Conservation (phyloP, 768 basidiomycete species). For the Mycena indigotica region DNA sequence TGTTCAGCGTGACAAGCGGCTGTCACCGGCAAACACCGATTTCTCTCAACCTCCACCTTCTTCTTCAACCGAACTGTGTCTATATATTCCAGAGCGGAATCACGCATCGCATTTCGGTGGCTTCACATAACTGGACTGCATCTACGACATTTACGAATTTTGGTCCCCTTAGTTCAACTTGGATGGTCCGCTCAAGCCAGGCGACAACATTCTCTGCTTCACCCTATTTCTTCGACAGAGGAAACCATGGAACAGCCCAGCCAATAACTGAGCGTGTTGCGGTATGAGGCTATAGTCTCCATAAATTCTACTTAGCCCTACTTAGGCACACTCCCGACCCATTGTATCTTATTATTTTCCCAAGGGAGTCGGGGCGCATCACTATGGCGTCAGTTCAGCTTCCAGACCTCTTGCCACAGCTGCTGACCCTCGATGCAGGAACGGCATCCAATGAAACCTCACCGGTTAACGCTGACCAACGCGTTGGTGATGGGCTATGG, state of each 20-base stretch:
- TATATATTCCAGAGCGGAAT: no score
- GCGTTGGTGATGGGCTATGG: conserved; percentile 95
- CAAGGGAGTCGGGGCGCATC: conserved; percentile 89
- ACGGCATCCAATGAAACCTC: conserved; percentile 98
- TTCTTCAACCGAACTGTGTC: background rate
- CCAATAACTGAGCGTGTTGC: conserved; percentile 80
- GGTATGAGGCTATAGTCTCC: conserved; percentile 43
- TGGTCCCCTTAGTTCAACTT: background rate
- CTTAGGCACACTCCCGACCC: conserved; percentile 76
- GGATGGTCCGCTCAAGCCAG: conserved; percentile 51
- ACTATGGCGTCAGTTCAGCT: conserved; percentile 78
- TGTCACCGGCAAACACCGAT: background rate
- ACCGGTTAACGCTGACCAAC: conserved; percentile 93
- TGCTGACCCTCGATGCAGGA: conserved; percentile 56
- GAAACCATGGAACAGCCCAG: conserved; percentile 67
- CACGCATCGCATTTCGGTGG: no score
- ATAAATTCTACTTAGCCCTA: conserved; percentile 1
- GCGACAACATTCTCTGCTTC: conserved; percentile 70
- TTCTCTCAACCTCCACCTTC: background rate
- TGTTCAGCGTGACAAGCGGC: background rate
- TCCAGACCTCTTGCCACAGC: background rate
- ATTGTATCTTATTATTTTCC: conserved; percentile 97
- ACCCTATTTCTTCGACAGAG: conserved; percentile 77
- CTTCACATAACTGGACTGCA: background rate
- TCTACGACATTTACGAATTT: background rate